Conservation (phyloP, 2,329 filamentous ascomycete genomes). For the Phialophora macrospora region DNA sequence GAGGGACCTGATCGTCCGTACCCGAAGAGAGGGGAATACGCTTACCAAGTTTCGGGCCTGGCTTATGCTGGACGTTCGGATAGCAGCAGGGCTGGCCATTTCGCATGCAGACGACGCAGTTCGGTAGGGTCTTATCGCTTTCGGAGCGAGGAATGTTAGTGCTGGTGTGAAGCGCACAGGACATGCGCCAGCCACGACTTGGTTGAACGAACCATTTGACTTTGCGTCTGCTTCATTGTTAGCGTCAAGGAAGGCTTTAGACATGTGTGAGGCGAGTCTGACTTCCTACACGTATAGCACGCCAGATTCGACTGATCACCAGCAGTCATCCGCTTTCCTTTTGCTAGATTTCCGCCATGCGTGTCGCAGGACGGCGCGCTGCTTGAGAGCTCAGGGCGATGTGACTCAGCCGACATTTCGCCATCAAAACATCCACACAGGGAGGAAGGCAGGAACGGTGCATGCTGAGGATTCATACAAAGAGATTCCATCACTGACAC, state of each 20-base stretch:
- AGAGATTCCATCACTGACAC: constrained; percentile 11
- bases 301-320: constrained; percentile 15
- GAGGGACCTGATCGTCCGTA: background rate
- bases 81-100: constrained; percentile 16
- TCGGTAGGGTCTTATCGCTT: constrained; percentile 16
- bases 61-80: constrained; percentile 12
- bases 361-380: background rate
- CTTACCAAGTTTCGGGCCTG: constrained; percentile 21
- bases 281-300: constrained; percentile 17
- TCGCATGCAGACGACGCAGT: constrained; percentile 14
- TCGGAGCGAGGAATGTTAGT: background rate
- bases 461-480: constrained; percentile 18
- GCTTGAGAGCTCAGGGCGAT: background rate
- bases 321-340: background rate
- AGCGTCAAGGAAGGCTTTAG: background rate
- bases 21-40: background rate
- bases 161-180: background rate
- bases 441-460: constrained; percentile 4
- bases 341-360: background rate
- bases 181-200: background rate
- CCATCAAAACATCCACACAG: constrained; percentile 5
- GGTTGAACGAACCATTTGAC: constrained; percentile 19
- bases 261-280: background rate
- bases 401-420: background rate
- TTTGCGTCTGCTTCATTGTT: constrained; percentile 15